Evolutionary conservation across 495 filamentous ascomycete species (phyloP).

Genomic region (Hypoxylon perforatum): DNA sequence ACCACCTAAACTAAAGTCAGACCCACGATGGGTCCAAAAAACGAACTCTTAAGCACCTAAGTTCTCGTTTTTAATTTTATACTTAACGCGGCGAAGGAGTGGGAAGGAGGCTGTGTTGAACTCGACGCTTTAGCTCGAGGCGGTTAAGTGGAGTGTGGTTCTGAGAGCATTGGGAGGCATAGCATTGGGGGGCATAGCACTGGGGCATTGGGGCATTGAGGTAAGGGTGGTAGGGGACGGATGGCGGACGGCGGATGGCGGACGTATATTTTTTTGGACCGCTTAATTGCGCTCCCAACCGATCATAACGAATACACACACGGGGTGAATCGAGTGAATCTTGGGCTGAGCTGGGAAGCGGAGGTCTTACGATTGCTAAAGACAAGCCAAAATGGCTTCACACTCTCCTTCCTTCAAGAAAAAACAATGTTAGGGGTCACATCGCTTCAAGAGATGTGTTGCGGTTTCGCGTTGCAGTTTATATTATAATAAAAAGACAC

Average conservation of each 20-base stretch:
- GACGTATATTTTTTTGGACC: slow-evolving; percentile 8
- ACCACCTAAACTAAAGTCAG: slow-evolving; percentile 23
- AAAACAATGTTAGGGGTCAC: too few relatives aligned
- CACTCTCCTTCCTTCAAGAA: too few relatives aligned
- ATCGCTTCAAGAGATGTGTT: too few relatives aligned
- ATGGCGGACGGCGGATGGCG: not conserved
- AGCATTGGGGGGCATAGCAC: too few relatives aligned
- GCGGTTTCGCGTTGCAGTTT: too few relatives aligned
- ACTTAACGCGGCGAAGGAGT: slow-evolving; percentile 18
- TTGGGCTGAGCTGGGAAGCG: not conserved
- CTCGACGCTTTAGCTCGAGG: not conserved
- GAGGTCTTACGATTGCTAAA: too few relatives aligned
- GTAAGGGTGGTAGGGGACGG: too few relatives aligned
- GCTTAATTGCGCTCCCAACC: not conserved
- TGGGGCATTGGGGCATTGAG: too few relatives aligned
- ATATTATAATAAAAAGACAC: too few relatives aligned
- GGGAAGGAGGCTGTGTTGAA: slow-evolving; percentile 11
- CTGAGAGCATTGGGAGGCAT: too few relatives aligned
- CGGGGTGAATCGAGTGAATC: not conserved
- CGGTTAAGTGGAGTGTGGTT: not conserved
- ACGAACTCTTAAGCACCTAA: slow-evolving; percentile 17
- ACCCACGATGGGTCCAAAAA: slow-evolving; percentile 6
- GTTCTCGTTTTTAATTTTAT: slow-evolving; percentile 24
- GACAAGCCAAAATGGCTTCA: too few relatives aligned
- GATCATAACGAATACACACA: not conserved